Percentiles rank a stretch among this genome's conserved stretches.
phyloP scores from a whole-genome alignment of 2,329 filamentous ascomycete species.

The Epichloe aotearoae region DNA sequence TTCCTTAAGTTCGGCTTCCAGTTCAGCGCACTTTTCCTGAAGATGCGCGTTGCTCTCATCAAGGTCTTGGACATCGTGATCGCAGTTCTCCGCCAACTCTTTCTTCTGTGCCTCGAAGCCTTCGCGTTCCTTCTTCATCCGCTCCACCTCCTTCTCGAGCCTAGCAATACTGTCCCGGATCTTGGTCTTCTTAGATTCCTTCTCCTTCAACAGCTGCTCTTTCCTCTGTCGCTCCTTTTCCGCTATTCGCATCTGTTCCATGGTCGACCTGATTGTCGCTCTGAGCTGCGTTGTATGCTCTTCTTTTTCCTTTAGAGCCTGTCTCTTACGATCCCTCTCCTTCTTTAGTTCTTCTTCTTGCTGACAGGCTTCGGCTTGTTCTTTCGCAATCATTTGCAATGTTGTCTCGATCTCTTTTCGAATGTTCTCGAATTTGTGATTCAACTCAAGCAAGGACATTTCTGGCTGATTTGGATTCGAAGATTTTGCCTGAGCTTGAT shows the following conservation, averaged over 20 bases:
- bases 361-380: slow-evolving; percentile 57
- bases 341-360: slow-evolving; percentile 54
- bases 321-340: slow-evolving; percentile 67
- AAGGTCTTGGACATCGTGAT: slow-evolving; percentile 37
- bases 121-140: slow-evolving; percentile 43
- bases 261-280: slow-evolving; percentile 65
- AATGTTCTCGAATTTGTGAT: slow-evolving; percentile 65
- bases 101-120: slow-evolving; percentile 40
- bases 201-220: slow-evolving; percentile 58
- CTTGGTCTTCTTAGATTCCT: slow-evolving; percentile 54
- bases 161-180: slow-evolving; percentile 56
- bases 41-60: slow-evolving; percentile 43
- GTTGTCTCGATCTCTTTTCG: slow-evolving; percentile 75
- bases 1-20: slow-evolving; percentile 63
- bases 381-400: slow-evolving; percentile 54
- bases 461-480: slow-evolving; percentile 40
- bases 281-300: slow-evolving; percentile 76
- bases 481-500: slow-evolving; percentile 34
- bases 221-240: slow-evolving; percentile 69
- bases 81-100: slow-evolving; percentile 36
- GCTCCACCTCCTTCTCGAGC: slow-evolving; percentile 50
- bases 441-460: slow-evolving; percentile 63
- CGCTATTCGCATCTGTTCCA: slow-evolving; percentile 67
- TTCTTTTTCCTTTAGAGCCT: slow-evolving; percentile 76
- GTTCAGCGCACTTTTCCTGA: slow-evolving; percentile 48